Evolutionary conservation across 257 asterid genomes (phyloP).

Genomic region (Gynochthodes officinalis): DNA sequence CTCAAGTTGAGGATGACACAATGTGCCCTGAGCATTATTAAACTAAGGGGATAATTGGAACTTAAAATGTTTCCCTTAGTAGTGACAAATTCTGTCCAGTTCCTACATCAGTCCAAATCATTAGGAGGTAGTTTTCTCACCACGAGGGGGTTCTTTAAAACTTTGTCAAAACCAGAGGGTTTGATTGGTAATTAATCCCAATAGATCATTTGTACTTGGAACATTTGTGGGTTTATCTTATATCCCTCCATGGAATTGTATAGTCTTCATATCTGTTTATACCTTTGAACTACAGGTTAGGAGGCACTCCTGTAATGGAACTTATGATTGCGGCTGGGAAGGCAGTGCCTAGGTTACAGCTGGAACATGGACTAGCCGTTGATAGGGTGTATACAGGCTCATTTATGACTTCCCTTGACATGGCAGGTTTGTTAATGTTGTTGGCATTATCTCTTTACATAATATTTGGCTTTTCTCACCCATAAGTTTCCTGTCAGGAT

Average conservation of each 20-base stretch:
- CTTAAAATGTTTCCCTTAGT: too few species aligned
- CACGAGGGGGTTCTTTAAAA: too few species aligned
- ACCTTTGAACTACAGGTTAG: slow-evolving; percentile 57
- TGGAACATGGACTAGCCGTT: slow-evolving; percentile 95
- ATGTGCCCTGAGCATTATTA: too few species aligned
- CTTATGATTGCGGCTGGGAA: slow-evolving; percentile 97
- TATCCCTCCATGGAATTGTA: neutral
- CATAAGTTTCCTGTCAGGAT: slow-evolving; percentile 49
- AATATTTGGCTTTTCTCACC: slow-evolving; percentile 16
- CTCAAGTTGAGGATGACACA: too few species aligned
- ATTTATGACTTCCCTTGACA: slow-evolving; percentile 96
- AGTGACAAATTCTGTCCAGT: too few species aligned
- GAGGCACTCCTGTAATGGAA: slow-evolving; percentile 94
- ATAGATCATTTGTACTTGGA: neutral
- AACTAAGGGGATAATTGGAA: too few species aligned
- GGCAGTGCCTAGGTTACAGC: slow-evolving; percentile 82
- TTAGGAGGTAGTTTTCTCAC: too few species aligned
- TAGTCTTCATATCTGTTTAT: slow-evolving; percentile 9
- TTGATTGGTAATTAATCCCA: too few species aligned
- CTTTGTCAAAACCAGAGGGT: too few species aligned
- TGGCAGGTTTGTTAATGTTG: slow-evolving; percentile 63
- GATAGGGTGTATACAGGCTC: slow-evolving; percentile 98
- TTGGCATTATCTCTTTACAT: neutral
- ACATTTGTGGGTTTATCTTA: neutral
- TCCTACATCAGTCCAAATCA: too few species aligned